phyloP scores from a whole-genome alignment of 2,329 filamentous ascomycete genomes.

The Talaromyces sp. region DNA sequence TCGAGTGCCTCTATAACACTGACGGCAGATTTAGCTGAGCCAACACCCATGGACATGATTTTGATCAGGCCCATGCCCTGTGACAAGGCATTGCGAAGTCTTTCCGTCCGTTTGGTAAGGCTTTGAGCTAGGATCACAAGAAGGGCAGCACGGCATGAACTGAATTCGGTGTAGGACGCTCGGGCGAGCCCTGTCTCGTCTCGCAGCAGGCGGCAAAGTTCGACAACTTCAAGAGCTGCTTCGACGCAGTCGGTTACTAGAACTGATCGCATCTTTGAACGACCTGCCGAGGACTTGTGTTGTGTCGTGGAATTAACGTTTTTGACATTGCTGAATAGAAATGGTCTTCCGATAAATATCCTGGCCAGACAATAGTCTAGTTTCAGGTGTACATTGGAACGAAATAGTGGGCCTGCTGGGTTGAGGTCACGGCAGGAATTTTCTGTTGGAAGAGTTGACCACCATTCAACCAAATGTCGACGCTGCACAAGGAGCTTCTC shows the following conservation, averaged over 20 bases:
- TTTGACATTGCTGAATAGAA: constrained; percentile 42
- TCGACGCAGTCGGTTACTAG: constrained; percentile 51
- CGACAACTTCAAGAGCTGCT: constrained; percentile 47
- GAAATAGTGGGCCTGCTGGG: constrained; percentile 37
- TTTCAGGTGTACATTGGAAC: constrained; percentile 47
- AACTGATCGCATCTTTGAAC: constrained; percentile 29
- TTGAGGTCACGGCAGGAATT: constrained; percentile 37
- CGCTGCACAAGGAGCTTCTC: constrained; percentile 34
- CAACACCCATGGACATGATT: constrained; percentile 49
- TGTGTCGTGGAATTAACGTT: constrained; percentile 20
- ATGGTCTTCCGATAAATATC: constrained; percentile 51
- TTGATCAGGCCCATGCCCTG: constrained; percentile 48
- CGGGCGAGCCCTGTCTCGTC: constrained; percentile 50
- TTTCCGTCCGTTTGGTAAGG: constrained; percentile 34
- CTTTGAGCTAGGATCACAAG: constrained; percentile 42
- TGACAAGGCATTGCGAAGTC: constrained; percentile 43
- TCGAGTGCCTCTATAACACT: constrained; percentile 52
- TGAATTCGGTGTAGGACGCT: constrained; percentile 53
- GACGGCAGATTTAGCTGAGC: constrained; percentile 49
- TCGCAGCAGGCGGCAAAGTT: constrained; percentile 46
- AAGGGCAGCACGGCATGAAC: constrained; percentile 50
- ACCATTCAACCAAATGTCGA: constrained; percentile 38
- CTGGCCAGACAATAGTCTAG: constrained; percentile 50
- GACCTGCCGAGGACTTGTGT: constrained; percentile 23
- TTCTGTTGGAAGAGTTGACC: constrained; percentile 34